These are phyloP conservation scores for Cryoendolithus antarcticus DNA, from an alignment of 2,329 filamentous ascomycete species.

Conservation along the genomic window DNA sequence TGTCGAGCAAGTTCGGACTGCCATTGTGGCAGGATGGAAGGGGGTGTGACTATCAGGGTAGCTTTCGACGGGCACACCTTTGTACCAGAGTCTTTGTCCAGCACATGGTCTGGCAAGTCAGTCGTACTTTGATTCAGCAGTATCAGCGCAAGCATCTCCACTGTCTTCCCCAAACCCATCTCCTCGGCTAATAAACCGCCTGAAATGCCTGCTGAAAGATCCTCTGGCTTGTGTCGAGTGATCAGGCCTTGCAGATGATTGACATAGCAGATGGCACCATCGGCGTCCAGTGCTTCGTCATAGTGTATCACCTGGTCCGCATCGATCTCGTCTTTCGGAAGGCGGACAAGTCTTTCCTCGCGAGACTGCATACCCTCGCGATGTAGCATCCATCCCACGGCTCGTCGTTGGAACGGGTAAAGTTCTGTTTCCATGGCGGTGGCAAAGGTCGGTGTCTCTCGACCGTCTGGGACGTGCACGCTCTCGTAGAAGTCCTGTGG, in stretches of 20 bases:
- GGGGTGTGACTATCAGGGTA: constrained; percentile 52
- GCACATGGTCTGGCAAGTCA: constrained; percentile 12
- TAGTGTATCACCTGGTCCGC: constrained; percentile 30
- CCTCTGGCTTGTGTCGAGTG: constrained; percentile 21
- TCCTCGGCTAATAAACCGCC: constrained; percentile 66
- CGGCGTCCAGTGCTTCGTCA: constrained; percentile 30
- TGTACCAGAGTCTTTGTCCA: constrained; percentile 30
- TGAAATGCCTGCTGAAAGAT: constrained; percentile 31
- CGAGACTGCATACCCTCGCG: constrained; percentile 49
- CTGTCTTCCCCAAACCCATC: constrained; percentile 73
- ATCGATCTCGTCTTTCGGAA: background rate
- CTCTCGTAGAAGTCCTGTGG: constrained; percentile 56
- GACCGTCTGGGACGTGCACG: constrained; percentile 47
- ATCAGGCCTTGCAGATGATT: constrained; percentile 53
- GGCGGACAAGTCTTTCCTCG: constrained; percentile 2
- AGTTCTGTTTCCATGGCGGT: constrained; percentile 28
- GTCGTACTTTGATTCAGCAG: constrained; percentile 42
- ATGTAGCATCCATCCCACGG: constrained; percentile 56
- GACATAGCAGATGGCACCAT: constrained; percentile 39
- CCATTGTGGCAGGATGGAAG: constrained; percentile 52
- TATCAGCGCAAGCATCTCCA: constrained; percentile 63
- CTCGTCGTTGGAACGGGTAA: constrained; percentile 61
- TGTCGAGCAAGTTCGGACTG: constrained; percentile 45
- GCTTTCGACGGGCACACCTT: constrained; percentile 40
- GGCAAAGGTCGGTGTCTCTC: constrained; percentile 12